These are phyloP conservation scores for Nicotiana obtusifolia DNA, from an alignment of 257 asterid genomes.

Conservation along the genomic window DNA sequence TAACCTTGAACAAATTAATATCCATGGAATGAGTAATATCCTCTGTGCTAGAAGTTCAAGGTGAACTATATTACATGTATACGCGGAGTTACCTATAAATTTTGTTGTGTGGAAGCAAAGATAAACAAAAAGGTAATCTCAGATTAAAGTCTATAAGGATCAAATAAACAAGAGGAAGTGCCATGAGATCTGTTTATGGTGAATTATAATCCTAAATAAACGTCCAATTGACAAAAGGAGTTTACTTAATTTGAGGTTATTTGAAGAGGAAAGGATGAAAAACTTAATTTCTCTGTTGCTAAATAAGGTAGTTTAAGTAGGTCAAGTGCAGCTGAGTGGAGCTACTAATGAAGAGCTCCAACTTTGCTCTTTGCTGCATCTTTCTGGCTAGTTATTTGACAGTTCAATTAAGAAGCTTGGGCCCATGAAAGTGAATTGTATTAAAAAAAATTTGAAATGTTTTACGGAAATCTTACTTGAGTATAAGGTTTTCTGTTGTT, in stretches of 20 bases:
- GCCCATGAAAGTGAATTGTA: neutral
- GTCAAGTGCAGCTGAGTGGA: neutral
- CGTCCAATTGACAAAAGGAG: neutral
- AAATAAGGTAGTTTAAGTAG: neutral
- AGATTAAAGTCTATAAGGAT: neutral
- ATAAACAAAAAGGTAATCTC: neutral
- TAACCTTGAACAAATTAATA: neutral
- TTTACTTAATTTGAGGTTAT: neutral
- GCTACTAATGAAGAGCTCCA: neutral
- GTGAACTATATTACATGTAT: neutral
- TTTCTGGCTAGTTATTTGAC: neutral
- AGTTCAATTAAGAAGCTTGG: neutral
- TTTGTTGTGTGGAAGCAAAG: neutral
- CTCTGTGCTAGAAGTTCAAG: neutral
- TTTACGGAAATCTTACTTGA: neutral
- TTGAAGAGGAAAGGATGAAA: neutral
- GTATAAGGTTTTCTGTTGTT: neutral
- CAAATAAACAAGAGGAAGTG: constrained; percentile 3
- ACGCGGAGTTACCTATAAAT: neutral
- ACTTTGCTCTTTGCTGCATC: neutral
- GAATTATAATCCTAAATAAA: neutral
- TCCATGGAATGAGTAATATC: neutral
- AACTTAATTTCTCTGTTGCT: neutral
- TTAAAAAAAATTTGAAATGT: neutral
- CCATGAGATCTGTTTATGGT: neutral